Evolutionary conservation across 2,329 filamentous ascomycete genomes (phyloP), one percentile per base, ranked within the genome.

Genomic region (Colletotrichum orbiculare): DNA sequence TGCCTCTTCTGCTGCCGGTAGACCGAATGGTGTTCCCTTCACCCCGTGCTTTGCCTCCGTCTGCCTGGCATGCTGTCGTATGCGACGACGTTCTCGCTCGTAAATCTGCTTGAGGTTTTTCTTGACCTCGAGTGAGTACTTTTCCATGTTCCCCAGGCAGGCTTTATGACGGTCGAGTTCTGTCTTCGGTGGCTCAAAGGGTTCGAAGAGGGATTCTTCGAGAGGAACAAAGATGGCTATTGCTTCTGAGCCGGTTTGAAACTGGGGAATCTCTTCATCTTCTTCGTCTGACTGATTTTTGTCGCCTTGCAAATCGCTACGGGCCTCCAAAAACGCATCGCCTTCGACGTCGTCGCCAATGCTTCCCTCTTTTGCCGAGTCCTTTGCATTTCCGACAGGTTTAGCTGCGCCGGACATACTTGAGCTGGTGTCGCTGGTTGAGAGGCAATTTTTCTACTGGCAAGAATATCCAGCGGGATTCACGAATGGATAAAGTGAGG

Each of bases 211-310:
- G 60, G 77, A 74, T 6, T 72, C 60, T 13, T 67, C 70, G 34
- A 77, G 60, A 0, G 77, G 77, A 2, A 77, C 73, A 54, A 79
- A 78, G 25, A 77, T 74, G 43, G 71, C 71, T 53, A 66, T 62
- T 1, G 52, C 52, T 3, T 46, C 41, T 3, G 42, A 41, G 0
- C 53, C 59, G 11, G 35, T 73, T 8, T 52, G 67, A 42, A 79
- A 71, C 2, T 65, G 70, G 0, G 72, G 72, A 38, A 76, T 73
- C 1, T 57, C 15, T 25, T 61, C 60, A 13, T 64, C 39, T 10
- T 57, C 54, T 17, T 67, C 63, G n/a, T 46, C 41, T 8, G 11
- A 38, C n/a, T 15, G 37, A 17, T 62, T 33, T 13, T 35, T 48
- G n/a, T 15, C 10, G 37, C 13, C 11, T 2, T 3, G 35, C 33